phyloP scores from a whole-genome alignment of 2,329 filamentous ascomycete species.

The Paecilomyces niveus region DNA sequence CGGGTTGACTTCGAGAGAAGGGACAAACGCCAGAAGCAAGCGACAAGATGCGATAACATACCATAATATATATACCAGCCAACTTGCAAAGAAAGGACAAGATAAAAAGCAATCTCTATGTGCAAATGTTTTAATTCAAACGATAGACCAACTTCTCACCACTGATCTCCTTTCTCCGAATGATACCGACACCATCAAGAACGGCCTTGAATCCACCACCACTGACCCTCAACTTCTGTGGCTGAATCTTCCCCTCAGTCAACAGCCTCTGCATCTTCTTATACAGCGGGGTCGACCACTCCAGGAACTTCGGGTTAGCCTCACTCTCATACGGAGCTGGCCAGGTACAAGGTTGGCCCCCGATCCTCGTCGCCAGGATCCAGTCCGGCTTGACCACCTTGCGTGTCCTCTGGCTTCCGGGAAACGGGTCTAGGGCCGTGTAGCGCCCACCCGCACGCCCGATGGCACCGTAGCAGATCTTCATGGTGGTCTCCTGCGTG shows the following conservation, averaged over 20 bases:
- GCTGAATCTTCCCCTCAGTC: constrained; percentile 2
- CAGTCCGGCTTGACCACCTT: constrained; percentile 17
- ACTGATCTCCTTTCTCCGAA: background rate
- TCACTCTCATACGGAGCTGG: constrained; percentile 12
- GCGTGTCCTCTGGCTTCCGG: constrained; percentile 10
- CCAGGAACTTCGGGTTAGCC: constrained; percentile 3
- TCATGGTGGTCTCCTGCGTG: constrained; percentile 22
- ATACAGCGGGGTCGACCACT: background rate
- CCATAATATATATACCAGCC: too few species aligned
- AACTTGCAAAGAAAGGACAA: too few species aligned
- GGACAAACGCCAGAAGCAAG: too few species aligned
- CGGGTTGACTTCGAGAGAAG: too few species aligned
- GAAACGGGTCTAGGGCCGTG: constrained; percentile 15
- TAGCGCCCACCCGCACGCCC: constrained; percentile 14
- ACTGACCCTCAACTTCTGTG: constrained; percentile 2
- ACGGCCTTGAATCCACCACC: background rate
- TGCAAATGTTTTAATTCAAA: too few species aligned
- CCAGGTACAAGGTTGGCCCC: constrained; percentile 14
- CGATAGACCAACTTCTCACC: background rate
- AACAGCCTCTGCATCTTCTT: constrained; percentile 2
- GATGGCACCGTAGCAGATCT: constrained; percentile 27
- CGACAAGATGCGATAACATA: too few species aligned
- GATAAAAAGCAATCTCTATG: too few species aligned
- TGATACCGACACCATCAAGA: background rate
- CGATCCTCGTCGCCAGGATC: constrained; percentile 17